Base-by-base conservation (phyloP, 179 eudicot species). In the Spinacia oleracea region DNA sequence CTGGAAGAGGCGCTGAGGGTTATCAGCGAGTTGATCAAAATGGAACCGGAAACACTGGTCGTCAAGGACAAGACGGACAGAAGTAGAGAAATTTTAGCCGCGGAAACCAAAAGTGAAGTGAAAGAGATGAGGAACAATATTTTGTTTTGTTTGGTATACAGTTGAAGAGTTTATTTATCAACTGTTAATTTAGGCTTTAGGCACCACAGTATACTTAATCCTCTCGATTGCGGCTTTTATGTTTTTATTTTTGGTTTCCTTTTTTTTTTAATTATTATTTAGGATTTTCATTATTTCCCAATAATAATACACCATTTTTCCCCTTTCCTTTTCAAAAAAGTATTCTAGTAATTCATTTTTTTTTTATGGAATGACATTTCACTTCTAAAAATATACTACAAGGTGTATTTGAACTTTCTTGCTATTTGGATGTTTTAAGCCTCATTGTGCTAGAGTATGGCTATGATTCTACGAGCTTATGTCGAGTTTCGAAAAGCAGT, bases 1-100 rank as follows among this genome's bases (percentile, higher is more conserved):
- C 64, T 29, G 83, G 84, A 66, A 74, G 81, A 34, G 78, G 75
- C 16, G 45, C 79, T 2, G 90, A 86, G 74, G 82, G 83, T 25
- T 88, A 88, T 80, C 88, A 82, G 72, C 83, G 89, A 46, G 82
- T 82, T 27, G 88, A 86, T 67, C 86, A 86, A 58, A 82, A 86
- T 25, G 90, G 87, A 46, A n/a, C 77, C 20, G 88, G 77, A 66
- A 79, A 69, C 23, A 70, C 42, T 51, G 80, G 80, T 59, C 82
- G 81, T 63, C 85, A 68, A 79, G 70, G 79, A 72, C 84, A 67
- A 78, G 70, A 78, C 6, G 83, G 60, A 51, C 53, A 27, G 15
- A 83, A 81, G 63, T 79, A 79, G 81, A 15, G 53, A 23, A n/a
- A 70, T 25, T 70, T 31, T 53, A 31, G 60, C 14, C n/a, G n/a